These are phyloP conservation scores for Centrapalus pauciflorus DNA, from an alignment of 129 eudicot species.

Conservation along the genomic window DNA sequence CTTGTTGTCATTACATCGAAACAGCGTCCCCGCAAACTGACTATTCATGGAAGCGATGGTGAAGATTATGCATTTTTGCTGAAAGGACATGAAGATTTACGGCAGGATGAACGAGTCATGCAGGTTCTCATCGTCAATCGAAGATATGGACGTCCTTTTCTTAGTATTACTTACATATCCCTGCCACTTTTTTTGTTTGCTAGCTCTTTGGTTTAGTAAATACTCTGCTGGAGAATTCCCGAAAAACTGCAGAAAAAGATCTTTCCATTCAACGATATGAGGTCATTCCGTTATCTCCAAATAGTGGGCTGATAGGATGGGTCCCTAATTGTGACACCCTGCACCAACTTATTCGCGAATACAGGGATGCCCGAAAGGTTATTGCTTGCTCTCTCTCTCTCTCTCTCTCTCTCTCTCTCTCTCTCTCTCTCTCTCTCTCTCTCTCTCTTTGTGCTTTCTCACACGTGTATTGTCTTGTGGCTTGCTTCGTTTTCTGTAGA, in stretches of 20 bases:
- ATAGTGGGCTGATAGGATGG: conserved; percentile 96
- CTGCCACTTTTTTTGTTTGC: conserved; percentile 3
- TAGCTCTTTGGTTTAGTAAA: conserved; percentile 98
- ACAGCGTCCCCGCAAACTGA: conserved; percentile 93
- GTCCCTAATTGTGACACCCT: conserved; percentile 96
- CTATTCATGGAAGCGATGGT: conserved; percentile 95
- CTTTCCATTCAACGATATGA: conserved; percentile 81
- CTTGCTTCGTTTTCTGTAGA: conserved; percentile 42
- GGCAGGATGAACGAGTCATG: conserved; percentile 99
- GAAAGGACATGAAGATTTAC: conserved; percentile 98
- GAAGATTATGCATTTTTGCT: conserved; percentile 93
- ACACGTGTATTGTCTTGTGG: background rate
- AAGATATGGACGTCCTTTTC: background rate
- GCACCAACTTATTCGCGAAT: conserved; percentile 94
- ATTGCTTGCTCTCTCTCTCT: background rate
- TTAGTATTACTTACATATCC: background rate
- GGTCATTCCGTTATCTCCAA: conserved; percentile 92
- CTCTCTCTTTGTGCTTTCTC: background rate
- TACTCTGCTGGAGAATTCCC: conserved; percentile 86
- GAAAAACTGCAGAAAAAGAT: conserved; percentile 88
- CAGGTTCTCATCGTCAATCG: conserved; percentile 43
- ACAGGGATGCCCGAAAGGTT: conserved; percentile 95
- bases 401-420: background rate
- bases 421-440: background rate
- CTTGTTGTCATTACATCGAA: conserved; percentile 93